phyloP scores from a whole-genome alignment of 192 early-diverging fungal species.

The Coemansia sp. region DNA sequence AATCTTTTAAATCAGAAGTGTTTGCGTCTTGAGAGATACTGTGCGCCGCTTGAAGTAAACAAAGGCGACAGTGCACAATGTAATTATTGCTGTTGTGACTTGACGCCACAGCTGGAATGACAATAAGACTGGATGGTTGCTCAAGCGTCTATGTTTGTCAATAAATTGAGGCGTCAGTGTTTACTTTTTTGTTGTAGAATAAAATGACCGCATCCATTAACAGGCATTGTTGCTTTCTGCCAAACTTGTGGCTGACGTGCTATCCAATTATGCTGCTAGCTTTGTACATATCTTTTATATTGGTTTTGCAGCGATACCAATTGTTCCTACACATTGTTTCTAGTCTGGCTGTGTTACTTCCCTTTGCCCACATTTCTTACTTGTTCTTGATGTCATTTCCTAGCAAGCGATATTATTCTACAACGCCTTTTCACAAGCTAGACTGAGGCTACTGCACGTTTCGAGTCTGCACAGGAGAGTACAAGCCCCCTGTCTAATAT shows the following conservation, averaged over 20 bases:
- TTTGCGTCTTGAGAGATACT: neutral
- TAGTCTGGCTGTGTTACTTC: slow-evolving; percentile 11
- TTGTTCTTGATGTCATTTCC: neutral
- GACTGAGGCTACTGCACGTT: neutral
- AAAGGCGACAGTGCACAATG: neutral
- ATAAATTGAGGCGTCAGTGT: neutral
- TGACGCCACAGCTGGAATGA: neutral
- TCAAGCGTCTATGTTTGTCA: neutral
- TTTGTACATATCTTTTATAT: neutral
- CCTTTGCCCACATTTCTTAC: neutral
- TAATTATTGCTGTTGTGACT: neutral
- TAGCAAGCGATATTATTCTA: neutral
- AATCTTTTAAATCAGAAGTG: slow-evolving; percentile 3
- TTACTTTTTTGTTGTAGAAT: neutral
- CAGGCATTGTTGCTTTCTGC: neutral
- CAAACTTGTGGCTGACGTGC: neutral
- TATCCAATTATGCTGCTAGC: neutral
- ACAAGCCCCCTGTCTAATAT: neutral
- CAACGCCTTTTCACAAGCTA: neutral
- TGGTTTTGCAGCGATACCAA: neutral
- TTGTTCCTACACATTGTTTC: neutral
- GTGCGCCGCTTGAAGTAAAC: neutral
- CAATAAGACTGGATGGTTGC: neutral
- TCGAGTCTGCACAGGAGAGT: neutral
- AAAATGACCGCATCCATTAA: neutral